A percentile compares a stretch with the other conserved stretches of the same genome.
These are phyloP conservation scores for Cystobasidiaceae sp. DNA, from an alignment of 1,284 basidiomycete species.

Conservation along the genomic window DNA sequence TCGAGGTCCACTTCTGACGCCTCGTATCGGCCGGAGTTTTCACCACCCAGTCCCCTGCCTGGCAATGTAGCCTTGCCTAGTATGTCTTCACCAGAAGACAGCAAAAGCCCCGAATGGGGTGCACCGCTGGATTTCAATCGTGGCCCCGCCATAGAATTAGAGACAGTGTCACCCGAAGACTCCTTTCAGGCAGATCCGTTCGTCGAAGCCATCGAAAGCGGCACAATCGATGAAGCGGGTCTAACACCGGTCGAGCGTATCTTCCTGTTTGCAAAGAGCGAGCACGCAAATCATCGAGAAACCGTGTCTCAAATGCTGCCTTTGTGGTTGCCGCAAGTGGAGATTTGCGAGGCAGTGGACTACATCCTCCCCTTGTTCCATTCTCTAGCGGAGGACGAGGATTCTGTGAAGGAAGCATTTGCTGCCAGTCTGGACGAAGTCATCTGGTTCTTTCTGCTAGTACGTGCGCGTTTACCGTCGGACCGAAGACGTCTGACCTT, in stretches of 20 bases:
- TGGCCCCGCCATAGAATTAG: background rate
- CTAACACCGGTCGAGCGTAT: conserved; percentile 70
- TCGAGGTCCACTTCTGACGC: background rate
- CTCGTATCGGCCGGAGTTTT: background rate
- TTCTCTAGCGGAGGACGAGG: conserved; percentile 82
- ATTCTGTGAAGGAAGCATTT: conserved; percentile 84
- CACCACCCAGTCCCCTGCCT: conserved; percentile 13
- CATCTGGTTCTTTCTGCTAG: conserved; percentile 92
- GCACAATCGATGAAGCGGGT: conserved; percentile 23
- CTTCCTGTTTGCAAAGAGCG: conserved; percentile 84
- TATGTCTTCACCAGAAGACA: background rate
- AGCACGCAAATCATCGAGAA: conserved; percentile 72
- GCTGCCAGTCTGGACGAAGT: conserved; percentile 73
- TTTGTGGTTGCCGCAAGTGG: conserved; percentile 65
- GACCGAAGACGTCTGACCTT: background rate
- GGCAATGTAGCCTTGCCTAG: conserved; percentile 8
- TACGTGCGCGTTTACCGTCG: conserved; percentile 44
- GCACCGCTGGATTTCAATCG: conserved; percentile 21
- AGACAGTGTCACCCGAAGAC: conserved; percentile 3
- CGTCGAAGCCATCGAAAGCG: background rate
- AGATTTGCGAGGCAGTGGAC: conserved; percentile 82
- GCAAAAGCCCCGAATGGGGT: conserved; percentile 24
- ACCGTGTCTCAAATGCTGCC: conserved; percentile 78
- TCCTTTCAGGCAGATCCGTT: background rate
- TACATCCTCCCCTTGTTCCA: conserved; percentile 88